Base-by-base conservation (phyloP, 2,329 filamentous ascomycete species). In the Pezicula neosporulosa region DNA sequence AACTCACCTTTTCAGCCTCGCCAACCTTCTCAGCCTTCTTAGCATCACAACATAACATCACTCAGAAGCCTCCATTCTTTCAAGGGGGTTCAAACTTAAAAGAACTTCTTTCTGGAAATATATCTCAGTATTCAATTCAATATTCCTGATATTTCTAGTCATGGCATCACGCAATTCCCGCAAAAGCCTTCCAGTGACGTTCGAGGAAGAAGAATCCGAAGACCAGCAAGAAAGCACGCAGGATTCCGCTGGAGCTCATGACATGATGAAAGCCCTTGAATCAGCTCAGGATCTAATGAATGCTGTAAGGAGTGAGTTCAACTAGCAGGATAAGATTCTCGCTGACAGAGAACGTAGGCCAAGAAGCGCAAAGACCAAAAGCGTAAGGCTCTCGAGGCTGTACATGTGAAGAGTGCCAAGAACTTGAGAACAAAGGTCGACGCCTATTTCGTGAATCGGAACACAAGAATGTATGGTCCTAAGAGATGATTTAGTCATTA, bases 361-460 rank as follows among this genome's bases (percentile, higher is more conserved):
- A 61, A 59, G 19, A 63, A 54, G 44, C 56, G 53, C 3, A 57
- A 61, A 27, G 61, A 65, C 16, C 48, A 55, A n/a, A 62, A 61
- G 50, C 59, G 64, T 7, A 63, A 57, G 21, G 47, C 48, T 19
- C 58, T 67, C 28, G 58, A 64, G 35, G 47, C 41, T 16, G 60
- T 63, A 19, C 59, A 60, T 36, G 49, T 53, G 15, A 57, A 59
- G 38, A 54, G 52, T 19, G 53, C 60, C 30, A 56, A 63, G 45
- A 62, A 63, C 35, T 44, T 58, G n/a, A 50, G 47, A 37, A 41
- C 13, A 4, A 60, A 51, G 47, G 56, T 67, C 48, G 56, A 61
- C 42, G 44, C 47, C 33, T 27, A 60, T 13, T 60, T 60, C 49
- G 51, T 60, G 8, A 48, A 42, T 44, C 57, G 59, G 33, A 59